Conservation (phyloP, 192 early-diverging fungal genomes). For the Mortierella claussenii region DNA sequence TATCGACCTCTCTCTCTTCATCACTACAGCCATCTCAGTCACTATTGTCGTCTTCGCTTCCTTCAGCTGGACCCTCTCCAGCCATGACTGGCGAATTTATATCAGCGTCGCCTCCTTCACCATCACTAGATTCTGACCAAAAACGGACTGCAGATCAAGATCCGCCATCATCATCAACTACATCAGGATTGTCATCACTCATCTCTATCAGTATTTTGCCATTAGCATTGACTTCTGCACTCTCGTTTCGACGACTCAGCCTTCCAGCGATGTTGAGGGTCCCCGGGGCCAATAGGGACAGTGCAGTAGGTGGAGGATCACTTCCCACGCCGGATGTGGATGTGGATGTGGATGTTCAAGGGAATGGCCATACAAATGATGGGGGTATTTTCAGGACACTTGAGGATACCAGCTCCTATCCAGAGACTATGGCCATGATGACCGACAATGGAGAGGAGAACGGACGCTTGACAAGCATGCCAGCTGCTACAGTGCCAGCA, state of each 20-base stretch:
- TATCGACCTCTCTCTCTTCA: too few species aligned
- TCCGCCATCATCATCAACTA: neutral
- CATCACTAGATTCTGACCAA: too few species aligned
- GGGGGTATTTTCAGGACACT: neutral
- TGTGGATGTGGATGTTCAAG: neutral
- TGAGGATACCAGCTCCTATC: neutral
- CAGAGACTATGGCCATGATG: too few species aligned
- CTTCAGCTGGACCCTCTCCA: neutral
- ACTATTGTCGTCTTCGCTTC: neutral
- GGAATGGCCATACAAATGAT: neutral
- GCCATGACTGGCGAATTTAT: neutral
- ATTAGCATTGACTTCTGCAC: conserved; percentile 17
- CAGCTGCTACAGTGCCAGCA: neutral
- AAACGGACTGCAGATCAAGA: too few species aligned
- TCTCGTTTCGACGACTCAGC: conserved; percentile 36
- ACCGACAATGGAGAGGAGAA: too few species aligned
- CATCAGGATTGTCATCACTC: conserved; percentile 24
- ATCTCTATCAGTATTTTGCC: conserved; percentile 32
- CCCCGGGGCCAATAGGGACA: conserved; percentile 27
- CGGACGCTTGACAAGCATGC: neutral
- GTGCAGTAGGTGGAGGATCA: conserved; percentile 31
- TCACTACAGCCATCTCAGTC: conserved; percentile 1
- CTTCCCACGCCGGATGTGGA: conserved; percentile 22
- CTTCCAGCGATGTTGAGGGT: conserved; percentile 27
- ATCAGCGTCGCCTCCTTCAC: neutral